These are phyloP conservation scores for Diaporthe capsici DNA, from an alignment of 2,329 filamentous ascomycete genomes.

Conservation along the genomic window DNA sequence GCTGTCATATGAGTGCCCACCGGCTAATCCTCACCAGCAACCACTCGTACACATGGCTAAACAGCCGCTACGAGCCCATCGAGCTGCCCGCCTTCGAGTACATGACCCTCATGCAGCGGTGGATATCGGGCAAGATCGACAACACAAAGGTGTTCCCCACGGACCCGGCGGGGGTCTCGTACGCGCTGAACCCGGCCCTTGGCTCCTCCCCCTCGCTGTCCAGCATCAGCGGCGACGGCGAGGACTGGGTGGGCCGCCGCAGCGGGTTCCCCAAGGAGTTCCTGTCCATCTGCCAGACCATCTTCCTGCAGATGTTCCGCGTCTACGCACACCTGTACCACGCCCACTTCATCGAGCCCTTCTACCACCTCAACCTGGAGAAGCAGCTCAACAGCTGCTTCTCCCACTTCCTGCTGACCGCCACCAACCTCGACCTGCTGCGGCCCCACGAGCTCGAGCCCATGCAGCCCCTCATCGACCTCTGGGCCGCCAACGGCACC, in stretches of 20 bases:
- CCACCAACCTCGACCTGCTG: conserved; percentile 78
- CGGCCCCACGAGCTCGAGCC: conserved; percentile 85
- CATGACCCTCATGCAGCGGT: conserved; percentile 87
- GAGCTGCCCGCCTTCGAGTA: conserved; percentile 87
- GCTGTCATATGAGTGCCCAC: conserved; percentile 39
- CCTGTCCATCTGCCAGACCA: conserved; percentile 82
- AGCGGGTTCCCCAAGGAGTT: conserved; percentile 87
- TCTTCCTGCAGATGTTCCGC: conserved; percentile 91
- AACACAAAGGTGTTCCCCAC: conserved; percentile 85
- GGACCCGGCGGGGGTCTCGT: conserved; percentile 72
- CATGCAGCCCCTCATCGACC: conserved; percentile 84
- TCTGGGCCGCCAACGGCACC: conserved; percentile 83
- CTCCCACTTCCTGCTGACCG: conserved; percentile 78
- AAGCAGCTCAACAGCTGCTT: conserved; percentile 82
- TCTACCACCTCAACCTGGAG: conserved; percentile 77
- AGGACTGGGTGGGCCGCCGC: conserved; percentile 82
- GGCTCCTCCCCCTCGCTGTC: conserved; percentile 61
- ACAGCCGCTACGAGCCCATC: conserved; percentile 80
- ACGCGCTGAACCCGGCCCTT: conserved; percentile 64
- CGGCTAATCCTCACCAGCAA: conserved; percentile 60
- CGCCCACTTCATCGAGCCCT: conserved; percentile 82
- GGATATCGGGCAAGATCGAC: conserved; percentile 87
- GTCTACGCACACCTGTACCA: conserved; percentile 93
- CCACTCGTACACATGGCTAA: conserved; percentile 88
- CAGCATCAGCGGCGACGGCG: conserved; percentile 55